These are phyloP conservation scores for Geotrichum cucujoidarum DNA, from an alignment of 1,139 yeast species.

Conservation along the genomic window DNA sequence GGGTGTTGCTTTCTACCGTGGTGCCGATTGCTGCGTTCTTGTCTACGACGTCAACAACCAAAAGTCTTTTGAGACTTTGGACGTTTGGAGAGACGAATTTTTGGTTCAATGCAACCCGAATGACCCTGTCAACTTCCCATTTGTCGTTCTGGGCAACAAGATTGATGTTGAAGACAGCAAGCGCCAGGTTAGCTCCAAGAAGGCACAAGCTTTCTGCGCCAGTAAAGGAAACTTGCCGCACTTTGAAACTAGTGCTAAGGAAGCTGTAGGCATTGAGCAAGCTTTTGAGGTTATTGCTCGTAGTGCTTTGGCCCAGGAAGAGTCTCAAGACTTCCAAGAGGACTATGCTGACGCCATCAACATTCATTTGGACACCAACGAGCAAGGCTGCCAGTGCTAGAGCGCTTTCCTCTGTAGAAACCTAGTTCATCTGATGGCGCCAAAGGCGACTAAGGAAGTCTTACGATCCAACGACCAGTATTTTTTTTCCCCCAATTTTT, in stretches of 20 bases:
- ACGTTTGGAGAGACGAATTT: conserved; percentile 94
- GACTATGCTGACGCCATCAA: conserved; percentile 96
- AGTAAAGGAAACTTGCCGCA: conserved; percentile 87
- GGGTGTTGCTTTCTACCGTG: conserved; percentile 96
- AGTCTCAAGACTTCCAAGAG: conserved; percentile 80
- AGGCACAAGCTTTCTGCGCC: conserved; percentile 80
- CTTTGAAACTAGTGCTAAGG: conserved; percentile 92
- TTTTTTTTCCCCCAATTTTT: not conserved
- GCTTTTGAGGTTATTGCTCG: conserved; percentile 96
- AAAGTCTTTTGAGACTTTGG: conserved; percentile 83
- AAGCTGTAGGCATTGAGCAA: conserved; percentile 86
- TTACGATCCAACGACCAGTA: not conserved
- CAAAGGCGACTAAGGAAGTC: not conserved
- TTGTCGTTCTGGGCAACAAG: conserved; percentile 90
- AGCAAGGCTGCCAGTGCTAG: conserved; percentile 72
- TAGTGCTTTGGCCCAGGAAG: conserved; percentile 87
- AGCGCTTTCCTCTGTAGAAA: not conserved
- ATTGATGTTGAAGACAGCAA: conserved; percentile 90
- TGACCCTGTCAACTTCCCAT: conserved; percentile 93
- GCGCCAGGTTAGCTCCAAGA: conserved; percentile 74
- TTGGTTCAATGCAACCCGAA: conserved; percentile 86
- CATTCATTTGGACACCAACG: conserved; percentile 82
- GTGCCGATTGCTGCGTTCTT: conserved; percentile 96
- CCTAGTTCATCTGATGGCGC: not conserved
- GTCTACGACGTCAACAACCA: conserved; percentile 93